These are phyloP conservation scores for Naganishia sp. DNA, from an alignment of 1,284 basidiomycete genomes.

Conservation along the genomic window DNA sequence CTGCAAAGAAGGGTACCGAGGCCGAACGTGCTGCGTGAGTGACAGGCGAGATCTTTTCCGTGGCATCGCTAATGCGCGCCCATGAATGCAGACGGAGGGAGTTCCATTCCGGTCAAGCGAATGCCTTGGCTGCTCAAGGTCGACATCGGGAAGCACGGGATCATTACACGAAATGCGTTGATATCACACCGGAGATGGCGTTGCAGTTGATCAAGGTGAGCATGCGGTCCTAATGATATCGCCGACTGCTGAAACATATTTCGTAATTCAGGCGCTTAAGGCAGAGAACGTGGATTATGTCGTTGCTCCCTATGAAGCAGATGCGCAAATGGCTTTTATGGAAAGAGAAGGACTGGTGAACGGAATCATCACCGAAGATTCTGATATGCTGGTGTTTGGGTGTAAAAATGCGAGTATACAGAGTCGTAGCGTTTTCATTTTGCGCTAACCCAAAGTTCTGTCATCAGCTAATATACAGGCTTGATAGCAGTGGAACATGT, in stretches of 20 bases:
- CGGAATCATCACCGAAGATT: conserved; percentile 96
- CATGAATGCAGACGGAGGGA: conserved; percentile 37
- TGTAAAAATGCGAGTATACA: conserved; percentile 69
- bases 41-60: background rate
- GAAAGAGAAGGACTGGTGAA: conserved; percentile 81
- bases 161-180: conserved; percentile 84
- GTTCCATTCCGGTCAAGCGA: conserved; percentile 62
- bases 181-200: conserved; percentile 97
- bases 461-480: conserved; percentile 65
- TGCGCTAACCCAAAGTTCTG: background rate
- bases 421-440: background rate
- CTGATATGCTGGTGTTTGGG: conserved; percentile 95
- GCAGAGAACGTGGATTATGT: conserved; percentile 79
- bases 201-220: conserved; percentile 92
- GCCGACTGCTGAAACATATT: background rate
- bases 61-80: background rate
- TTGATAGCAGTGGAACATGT: conserved; percentile 76
- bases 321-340: conserved; percentile 92
- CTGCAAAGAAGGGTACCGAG: conserved; percentile 91
- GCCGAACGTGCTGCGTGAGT: conserved; percentile 65
- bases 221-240: conserved; percentile 6
- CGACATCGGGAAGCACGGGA: conserved; percentile 79
- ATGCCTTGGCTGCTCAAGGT: conserved; percentile 72
- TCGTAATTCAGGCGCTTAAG: conserved; percentile 66
- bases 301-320: conserved; percentile 98